These are phyloP conservation scores for Graphilbum fragrans DNA, from an alignment of 2,329 filamentous ascomycete species.

Conservation along the genomic window DNA sequence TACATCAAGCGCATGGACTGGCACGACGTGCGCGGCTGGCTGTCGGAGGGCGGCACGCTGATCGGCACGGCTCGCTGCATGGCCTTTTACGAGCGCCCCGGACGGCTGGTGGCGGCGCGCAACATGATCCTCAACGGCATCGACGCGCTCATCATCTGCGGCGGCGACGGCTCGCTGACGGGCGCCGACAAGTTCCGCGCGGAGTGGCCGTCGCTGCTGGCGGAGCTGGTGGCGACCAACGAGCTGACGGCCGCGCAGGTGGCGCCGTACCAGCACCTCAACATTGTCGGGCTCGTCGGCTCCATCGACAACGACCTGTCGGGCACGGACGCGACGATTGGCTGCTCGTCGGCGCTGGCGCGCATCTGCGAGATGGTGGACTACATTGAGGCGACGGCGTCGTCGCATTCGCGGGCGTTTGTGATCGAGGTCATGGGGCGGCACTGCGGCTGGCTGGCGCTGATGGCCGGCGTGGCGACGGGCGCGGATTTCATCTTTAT, in stretches of 20 bases:
- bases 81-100: conserved; percentile 80
- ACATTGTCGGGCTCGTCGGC: conserved; percentile 91
- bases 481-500: conserved; percentile 97
- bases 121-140: conserved; percentile 91
- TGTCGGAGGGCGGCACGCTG: conserved; percentile 86
- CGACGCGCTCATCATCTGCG: conserved; percentile 91
- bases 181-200: conserved; percentile 86
- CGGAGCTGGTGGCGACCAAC: conserved; percentile 67
- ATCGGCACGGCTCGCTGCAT: conserved; percentile 92
- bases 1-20: conserved; percentile 81
- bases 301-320: conserved; percentile 98
- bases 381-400: conserved; percentile 90
- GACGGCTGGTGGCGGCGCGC: conserved; percentile 75
- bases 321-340: conserved; percentile 93
- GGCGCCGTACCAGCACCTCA: conserved; percentile 70
- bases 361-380: conserved; percentile 94
- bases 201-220: conserved; percentile 81
- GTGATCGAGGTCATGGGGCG: conserved; percentile 98
- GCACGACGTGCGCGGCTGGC: conserved; percentile 89
- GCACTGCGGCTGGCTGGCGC: conserved; percentile 92
- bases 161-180: conserved; percentile 90
- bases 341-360: conserved; percentile 85
- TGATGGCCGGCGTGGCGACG: conserved; percentile 91
- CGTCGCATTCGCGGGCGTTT: conserved; percentile 89
- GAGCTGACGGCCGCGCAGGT: conserved; percentile 61